phyloP scores from a whole-genome alignment of 768 basidiomycete species.

The Lenzites betulinus region DNA sequence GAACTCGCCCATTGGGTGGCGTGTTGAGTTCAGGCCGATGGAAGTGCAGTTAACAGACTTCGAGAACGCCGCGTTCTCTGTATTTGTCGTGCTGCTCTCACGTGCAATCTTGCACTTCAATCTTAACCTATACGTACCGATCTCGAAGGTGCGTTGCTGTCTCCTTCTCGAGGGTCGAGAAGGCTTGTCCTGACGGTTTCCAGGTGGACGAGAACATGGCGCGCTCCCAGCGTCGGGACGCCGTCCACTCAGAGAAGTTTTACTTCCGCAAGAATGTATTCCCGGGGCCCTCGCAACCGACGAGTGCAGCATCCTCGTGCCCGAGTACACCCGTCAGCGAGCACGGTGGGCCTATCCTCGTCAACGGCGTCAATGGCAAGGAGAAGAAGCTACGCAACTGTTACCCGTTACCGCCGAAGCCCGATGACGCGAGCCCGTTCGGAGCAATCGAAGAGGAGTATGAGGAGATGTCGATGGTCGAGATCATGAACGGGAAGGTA shows the following conservation, averaged over 20 bases:
- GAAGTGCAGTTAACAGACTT: slow-evolving; percentile 99
- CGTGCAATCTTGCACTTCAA: slow-evolving; percentile 90
- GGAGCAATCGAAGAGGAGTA: slow-evolving; percentile 77
- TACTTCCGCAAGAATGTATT: slow-evolving; percentile 89
- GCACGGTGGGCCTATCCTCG: slow-evolving; percentile 10
- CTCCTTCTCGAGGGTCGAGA: background rate
- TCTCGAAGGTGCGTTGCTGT: slow-evolving; percentile 72
- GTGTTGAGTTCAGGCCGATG: slow-evolving; percentile 98
- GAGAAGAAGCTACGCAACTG: slow-evolving; percentile 72
- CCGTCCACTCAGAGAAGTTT: slow-evolving; percentile 73
- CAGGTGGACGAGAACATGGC: slow-evolving; percentile 98
- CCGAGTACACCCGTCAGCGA: slow-evolving; percentile 28
- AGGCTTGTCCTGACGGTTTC: background rate
- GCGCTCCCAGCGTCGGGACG: slow-evolving; percentile 83
- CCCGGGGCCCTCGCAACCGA: slow-evolving; percentile 38
- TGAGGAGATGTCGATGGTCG: slow-evolving; percentile 88
- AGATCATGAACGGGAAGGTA: slow-evolving; percentile 95
- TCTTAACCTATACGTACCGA: slow-evolving; percentile 94
- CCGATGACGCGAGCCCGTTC: slow-evolving; percentile 43
- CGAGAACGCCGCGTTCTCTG: slow-evolving; percentile 95
- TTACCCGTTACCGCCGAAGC: slow-evolving; percentile 61
- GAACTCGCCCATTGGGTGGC: slow-evolving; percentile 92
- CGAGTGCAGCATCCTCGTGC: slow-evolving; percentile 26
- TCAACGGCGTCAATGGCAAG: slow-evolving; percentile 43
- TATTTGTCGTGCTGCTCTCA: slow-evolving; percentile 93